Base-by-base conservation (phyloP, 495 filamentous ascomycete species). In the Penicillium cinerascens region DNA sequence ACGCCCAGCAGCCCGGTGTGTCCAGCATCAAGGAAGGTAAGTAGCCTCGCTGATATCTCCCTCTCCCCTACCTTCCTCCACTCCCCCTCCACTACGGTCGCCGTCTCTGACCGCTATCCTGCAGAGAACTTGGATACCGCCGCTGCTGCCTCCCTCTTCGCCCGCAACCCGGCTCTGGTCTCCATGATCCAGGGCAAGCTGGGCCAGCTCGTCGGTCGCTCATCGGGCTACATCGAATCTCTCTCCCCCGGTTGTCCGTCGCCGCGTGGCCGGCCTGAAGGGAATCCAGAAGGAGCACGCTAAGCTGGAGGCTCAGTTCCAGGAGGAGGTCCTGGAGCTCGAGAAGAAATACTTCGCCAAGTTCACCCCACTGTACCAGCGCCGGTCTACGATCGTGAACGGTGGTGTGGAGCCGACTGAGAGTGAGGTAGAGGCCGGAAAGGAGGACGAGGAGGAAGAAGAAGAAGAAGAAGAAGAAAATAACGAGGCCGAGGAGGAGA, bases 321-420 rank as follows among this genome's bases (percentile, higher is more conserved):
- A 99, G 70, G 91, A 97, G 68, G 95, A 97, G 74, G 90, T 99
- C 41, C 79, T 99, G 56, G 84, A 96, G 68, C 82, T 99, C 18
- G 95, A 99, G 79, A 99, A 99, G 83, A 95, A 95, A 74, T 99
- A 93, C 73, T 97, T 99, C 56, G 88, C 87, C 67, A 97, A 97
- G 74, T 99, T 95, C 75, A 96, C 91, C 25, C 95, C 95, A 46
- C 84, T 99, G 33, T 99, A 99, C 73, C 77, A 97, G 81, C 89
- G 92, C 79, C 92, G 95, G 65, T 81, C 93, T 42, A 82, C 86
- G 54, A 97, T 99, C 63, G 81, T 99, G 64, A 97, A 97, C 73
- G 95, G 95, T 61, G 74, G 72, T 54, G 68, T 76, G 13, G 95
- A 99, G 74, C 95, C 95, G 25, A 92, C 85, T 42, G 88, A 92